Evolutionary conservation across 495 filamentous ascomycete genomes (phyloP).

Genomic region (Hyaloscypha variabilis): DNA sequence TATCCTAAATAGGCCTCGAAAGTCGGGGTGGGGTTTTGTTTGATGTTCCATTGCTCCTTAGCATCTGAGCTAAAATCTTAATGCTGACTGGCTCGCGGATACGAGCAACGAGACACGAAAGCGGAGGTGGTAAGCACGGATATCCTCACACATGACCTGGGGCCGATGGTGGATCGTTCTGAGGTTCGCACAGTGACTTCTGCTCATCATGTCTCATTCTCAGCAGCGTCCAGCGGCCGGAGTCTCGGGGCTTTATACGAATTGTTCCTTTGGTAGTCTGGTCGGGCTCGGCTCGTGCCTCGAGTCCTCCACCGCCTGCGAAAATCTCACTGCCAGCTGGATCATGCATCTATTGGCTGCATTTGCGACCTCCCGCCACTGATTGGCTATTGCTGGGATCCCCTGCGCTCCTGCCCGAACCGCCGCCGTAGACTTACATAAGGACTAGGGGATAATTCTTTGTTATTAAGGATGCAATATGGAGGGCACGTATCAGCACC

Average conservation of each 20-base stretch:
- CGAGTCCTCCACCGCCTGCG: not conserved
- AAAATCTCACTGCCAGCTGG: not conserved
- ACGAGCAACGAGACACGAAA: not conserved
- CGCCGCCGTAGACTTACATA: conserved; percentile 20
- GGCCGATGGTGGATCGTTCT: not conserved
- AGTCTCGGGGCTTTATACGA: not conserved
- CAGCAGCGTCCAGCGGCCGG: not conserved
- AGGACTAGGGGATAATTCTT: conserved; percentile 4
- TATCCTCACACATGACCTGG: conserved; percentile 3
- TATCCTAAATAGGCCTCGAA: not conserved
- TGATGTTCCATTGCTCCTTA: not conserved
- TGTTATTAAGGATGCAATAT: conserved; percentile 15
- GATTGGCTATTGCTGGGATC: conserved; percentile 5
- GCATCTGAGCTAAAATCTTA: not conserved
- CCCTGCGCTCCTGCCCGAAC: not conserved
- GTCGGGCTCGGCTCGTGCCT: not conserved
- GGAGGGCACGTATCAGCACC: conserved; percentile 6
- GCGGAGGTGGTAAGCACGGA: not conserved
- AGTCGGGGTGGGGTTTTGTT: not conserved
- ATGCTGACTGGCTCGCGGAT: not conserved
- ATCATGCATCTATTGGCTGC: conserved; percentile 1
- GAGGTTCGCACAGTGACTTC: not conserved
- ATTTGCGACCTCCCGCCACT: not conserved
- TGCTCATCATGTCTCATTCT: not conserved
- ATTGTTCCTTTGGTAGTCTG: not conserved